Conservation (phyloP, 2,329 filamentous ascomycete species). For the Xylariales sp. region DNA sequence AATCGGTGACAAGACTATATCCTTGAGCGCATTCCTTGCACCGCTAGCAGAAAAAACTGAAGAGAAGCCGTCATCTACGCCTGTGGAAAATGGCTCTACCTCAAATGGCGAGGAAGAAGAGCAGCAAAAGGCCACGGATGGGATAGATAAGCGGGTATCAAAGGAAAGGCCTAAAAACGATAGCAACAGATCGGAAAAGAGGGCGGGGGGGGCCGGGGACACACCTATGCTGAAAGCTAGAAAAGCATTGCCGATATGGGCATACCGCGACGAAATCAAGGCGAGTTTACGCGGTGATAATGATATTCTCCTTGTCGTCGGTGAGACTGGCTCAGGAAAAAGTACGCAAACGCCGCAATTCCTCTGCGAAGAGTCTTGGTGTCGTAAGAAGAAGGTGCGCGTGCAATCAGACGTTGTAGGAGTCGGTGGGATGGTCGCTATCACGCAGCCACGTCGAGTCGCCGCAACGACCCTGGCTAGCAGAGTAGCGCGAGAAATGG, state of each 20-base stretch:
- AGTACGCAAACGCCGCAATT: conserved; percentile 97
- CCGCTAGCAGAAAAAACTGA: conserved; percentile 43
- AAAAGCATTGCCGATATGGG: conserved; percentile 83
- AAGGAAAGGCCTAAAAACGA: conserved; percentile 2
- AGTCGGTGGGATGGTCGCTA: conserved; percentile 85
- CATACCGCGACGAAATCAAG: conserved; percentile 76
- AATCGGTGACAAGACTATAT: conserved; percentile 62
- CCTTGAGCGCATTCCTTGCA: conserved; percentile 61
- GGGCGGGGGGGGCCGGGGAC: conserved; percentile 33
- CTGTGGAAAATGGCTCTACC: conserved; percentile 23
- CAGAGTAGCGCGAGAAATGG: conserved; percentile 83
- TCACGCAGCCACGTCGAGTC: conserved; percentile 93
- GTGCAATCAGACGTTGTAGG: conserved; percentile 59
- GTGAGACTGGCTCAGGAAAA: conserved; percentile 96
- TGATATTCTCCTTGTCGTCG: conserved; percentile 81
- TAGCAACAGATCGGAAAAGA: conserved; percentile 12
- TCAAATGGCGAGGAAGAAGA: conserved; percentile 33
- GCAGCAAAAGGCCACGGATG: conserved; percentile 25
- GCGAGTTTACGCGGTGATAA: conserved; percentile 71
- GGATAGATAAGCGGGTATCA: conserved; percentile 9
- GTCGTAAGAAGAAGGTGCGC: conserved; percentile 68
- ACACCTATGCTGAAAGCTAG: conserved; percentile 58
- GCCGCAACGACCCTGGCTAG: conserved; percentile 91
- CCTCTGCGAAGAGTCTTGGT: conserved; percentile 82
- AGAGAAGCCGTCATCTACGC: conserved; percentile 29